A percentile compares a stretch with the other conserved stretches of the same genome.
phyloP scores from a whole-genome alignment of 164 flowering plant genomes.

The Vitis amurensis region DNA sequence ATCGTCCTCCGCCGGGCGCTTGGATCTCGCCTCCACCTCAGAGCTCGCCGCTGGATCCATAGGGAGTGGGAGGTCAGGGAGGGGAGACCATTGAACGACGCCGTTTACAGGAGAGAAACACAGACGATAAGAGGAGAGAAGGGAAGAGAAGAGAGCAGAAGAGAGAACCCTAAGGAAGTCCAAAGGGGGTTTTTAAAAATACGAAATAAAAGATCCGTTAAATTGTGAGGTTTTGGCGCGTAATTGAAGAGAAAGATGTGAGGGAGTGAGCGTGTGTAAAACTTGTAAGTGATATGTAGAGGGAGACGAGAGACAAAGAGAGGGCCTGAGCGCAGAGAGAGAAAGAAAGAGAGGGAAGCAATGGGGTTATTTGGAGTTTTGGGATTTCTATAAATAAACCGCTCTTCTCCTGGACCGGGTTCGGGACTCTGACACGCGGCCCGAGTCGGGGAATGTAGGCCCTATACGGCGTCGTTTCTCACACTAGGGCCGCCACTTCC shows the following conservation, averaged over 20 bases:
- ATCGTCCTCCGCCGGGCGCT: slow-evolving; percentile 20
- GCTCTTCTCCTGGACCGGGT: too few relatives aligned
- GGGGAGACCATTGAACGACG: not conserved
- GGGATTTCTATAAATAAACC: not conserved
- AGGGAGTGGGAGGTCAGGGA: slow-evolving; percentile 6
- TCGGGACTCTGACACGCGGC: too few relatives aligned
- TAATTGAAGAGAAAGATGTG: too few relatives aligned
- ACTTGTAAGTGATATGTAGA: too few relatives aligned
- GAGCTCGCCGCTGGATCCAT: slow-evolving; percentile 16
- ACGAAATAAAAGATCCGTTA: too few relatives aligned
- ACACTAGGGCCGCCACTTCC: too few relatives aligned
- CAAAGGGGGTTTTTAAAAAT: too few relatives aligned
- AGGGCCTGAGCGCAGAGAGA: slow-evolving; percentile 9
- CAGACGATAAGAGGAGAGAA: not conserved
- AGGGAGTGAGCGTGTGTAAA: too few relatives aligned
- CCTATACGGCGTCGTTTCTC: too few relatives aligned
- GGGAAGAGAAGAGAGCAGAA: not conserved
- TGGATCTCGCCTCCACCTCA: not conserved
- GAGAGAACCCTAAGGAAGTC: not conserved
- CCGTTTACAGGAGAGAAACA: not conserved
- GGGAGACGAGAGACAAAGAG: not conserved
- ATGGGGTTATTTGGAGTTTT: slow-evolving; percentile 13
- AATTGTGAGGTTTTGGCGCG: too few relatives aligned
- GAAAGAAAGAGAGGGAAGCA: slow-evolving; percentile 3
- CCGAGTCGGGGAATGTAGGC: too few relatives aligned